Evolutionary conservation across 2,329 filamentous ascomycete genomes (phyloP).

Genomic region (Boeremia lycopersici): DNA sequence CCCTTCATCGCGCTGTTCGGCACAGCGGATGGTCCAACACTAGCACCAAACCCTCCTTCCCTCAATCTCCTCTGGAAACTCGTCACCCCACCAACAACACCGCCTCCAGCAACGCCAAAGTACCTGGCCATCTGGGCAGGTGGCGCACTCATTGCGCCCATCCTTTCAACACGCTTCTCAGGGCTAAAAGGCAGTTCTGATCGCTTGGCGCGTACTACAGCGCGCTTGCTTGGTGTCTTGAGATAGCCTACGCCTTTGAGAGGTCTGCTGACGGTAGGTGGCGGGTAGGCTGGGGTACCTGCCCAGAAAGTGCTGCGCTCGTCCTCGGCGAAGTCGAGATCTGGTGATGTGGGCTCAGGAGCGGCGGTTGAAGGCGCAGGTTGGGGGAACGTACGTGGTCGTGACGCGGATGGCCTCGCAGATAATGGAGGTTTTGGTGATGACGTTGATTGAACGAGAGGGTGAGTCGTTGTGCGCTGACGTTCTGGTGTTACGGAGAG

Average conservation of each 20-base stretch:
- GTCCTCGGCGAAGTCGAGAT: slow-evolving; percentile 13
- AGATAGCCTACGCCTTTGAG: slow-evolving; percentile 47
- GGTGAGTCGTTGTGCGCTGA: slow-evolving; percentile 9
- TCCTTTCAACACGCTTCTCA: slow-evolving; percentile 24
- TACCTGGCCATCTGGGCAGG: slow-evolving; percentile 18
- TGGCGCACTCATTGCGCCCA: slow-evolving; percentile 40
- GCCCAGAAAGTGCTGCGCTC: slow-evolving; percentile 34
- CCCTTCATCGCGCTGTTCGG: slow-evolving; percentile 17
- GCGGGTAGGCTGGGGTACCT: slow-evolving; percentile 31
- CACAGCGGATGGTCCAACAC: slow-evolving; percentile 3
- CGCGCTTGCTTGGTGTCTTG: slow-evolving; percentile 54
- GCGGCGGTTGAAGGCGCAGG: neutral
- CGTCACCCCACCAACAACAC: slow-evolving; percentile 24
- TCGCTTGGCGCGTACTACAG: slow-evolving; percentile 42
- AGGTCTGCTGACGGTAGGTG: slow-evolving; percentile 21
- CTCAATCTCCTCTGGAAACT: slow-evolving; percentile 42
- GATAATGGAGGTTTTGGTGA: slow-evolving; percentile 15
- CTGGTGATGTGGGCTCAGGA: slow-evolving; percentile 10
- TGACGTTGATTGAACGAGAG: slow-evolving; percentile 1
- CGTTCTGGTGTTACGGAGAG: slow-evolving; percentile 37
- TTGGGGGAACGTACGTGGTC: slow-evolving; percentile 1
- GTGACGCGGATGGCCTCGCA: neutral
- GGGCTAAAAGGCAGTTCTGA: slow-evolving; percentile 34
- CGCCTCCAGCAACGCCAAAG: slow-evolving; percentile 13
- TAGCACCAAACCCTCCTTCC: slow-evolving; percentile 36